Evolutionary conservation across 2,329 filamentous ascomycete species (phyloP).

Genomic region (Malbranchea cinnamomea): DNA sequence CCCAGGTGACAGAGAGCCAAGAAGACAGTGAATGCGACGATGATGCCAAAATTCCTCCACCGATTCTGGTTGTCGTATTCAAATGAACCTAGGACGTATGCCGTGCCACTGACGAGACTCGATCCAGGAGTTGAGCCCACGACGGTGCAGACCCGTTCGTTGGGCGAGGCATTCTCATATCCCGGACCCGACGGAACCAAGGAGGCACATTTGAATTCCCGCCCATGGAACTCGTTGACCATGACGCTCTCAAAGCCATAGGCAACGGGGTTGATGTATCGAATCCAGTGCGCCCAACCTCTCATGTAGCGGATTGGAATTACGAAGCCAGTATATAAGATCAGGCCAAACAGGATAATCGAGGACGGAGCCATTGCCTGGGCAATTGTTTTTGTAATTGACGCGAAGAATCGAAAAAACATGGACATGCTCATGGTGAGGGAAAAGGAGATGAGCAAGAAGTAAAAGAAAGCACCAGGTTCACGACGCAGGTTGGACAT

Average conservation of each 20-base stretch:
- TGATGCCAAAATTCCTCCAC: constrained; percentile 58
- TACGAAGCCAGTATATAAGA: constrained; percentile 36
- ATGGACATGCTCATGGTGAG: constrained; percentile 58
- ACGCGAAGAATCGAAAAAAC: constrained; percentile 67
- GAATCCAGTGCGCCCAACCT: constrained; percentile 75
- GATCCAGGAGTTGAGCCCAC: constrained; percentile 44
- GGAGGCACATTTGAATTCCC: constrained; percentile 38
- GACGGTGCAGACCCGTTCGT: constrained; percentile 40
- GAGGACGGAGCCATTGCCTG: constrained; percentile 42
- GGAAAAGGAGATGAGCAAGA: constrained; percentile 39
- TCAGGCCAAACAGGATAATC: constrained; percentile 28
- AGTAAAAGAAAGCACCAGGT: constrained; percentile 70
- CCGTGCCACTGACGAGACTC: constrained; percentile 40
- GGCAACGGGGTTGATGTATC: constrained; percentile 62
- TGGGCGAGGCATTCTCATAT: constrained; percentile 20
- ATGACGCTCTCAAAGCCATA: constrained; percentile 71
- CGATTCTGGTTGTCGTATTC: constrained; percentile 43
- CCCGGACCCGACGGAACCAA: constrained; percentile 28
- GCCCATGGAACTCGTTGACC: constrained; percentile 64
- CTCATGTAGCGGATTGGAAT: constrained; percentile 44
- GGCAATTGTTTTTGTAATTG: constrained; percentile 63
- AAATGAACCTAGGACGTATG: constrained; percentile 40
- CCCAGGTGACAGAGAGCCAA: constrained; percentile 61
- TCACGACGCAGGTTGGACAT: constrained; percentile 66
- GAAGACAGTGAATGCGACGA: constrained; percentile 46